Evolutionary conservation across 139 green algal species (phyloP).

Genomic region (Parachlorella kessleri): DNA sequence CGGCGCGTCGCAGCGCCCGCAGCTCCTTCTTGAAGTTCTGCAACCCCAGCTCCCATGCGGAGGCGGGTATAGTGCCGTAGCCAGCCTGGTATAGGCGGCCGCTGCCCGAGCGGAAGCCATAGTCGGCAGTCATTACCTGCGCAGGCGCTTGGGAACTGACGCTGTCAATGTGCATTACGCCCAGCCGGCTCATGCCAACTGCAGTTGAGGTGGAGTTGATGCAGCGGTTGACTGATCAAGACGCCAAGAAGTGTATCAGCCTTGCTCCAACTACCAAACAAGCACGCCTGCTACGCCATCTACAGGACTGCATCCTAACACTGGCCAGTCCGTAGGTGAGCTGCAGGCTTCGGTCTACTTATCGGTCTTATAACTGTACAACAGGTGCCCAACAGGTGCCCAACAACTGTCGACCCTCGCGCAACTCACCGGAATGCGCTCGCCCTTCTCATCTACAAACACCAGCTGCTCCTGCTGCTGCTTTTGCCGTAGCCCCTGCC

Average conservation of each 20-base stretch:
- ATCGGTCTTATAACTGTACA: no score
- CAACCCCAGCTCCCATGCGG: conserved; percentile 58
- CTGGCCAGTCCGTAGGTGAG: no score
- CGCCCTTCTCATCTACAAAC: conserved; percentile 24
- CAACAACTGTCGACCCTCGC: no score
- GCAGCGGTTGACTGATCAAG: not conserved
- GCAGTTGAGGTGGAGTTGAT: not conserved
- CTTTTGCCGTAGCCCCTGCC: not conserved
- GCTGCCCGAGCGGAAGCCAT: conserved; percentile 84
- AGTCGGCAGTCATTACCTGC: conserved; percentile 82
- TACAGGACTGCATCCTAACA: not conserved
- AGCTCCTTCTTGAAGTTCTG: conserved; percentile 81
- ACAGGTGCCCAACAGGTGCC: no score
- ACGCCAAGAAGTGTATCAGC: not conserved
- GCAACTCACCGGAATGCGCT: conserved; percentile 7
- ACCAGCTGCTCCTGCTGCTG: not conserved
- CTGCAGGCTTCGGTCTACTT: no score
- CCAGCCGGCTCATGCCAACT: not conserved
- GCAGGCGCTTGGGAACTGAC: not conserved
- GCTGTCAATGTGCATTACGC: not conserved
- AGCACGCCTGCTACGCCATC: not conserved
- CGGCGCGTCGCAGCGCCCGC: conserved; percentile 56
- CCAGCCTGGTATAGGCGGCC: conserved; percentile 79
- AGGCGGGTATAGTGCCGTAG: conserved; percentile 80
- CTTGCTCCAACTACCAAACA: not conserved